Percentiles rank a stretch among this genome's conserved stretches.
Conservation (phyloP, 192 early-diverging fungal genomes). For the Pecoramyces ruminantium region DNA sequence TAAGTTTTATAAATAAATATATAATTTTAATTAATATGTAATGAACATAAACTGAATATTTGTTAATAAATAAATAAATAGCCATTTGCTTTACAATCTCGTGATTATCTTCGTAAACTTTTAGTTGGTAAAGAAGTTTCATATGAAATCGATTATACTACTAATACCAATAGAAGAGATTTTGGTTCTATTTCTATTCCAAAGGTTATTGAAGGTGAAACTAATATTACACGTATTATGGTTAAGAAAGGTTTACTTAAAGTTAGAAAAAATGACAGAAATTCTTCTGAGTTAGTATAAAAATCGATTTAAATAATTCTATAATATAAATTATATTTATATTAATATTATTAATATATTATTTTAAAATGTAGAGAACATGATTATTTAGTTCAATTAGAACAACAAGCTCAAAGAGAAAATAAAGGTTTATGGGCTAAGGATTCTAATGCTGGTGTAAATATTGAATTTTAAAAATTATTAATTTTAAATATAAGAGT, state of each 20-base stretch:
- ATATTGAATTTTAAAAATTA: neutral
- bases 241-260: constrained; percentile 75
- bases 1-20: too few relatives aligned
- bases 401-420: constrained; percentile 50
- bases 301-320: too few relatives aligned
- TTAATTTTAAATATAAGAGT: neutral
- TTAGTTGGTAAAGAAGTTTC: constrained; percentile 77
- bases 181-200: constrained; percentile 28
- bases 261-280: constrained; percentile 33
- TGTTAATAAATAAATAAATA: constrained; percentile 3
- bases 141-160: constrained; percentile 65
- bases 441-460: constrained; percentile 12
- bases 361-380: constrained; percentile 17
- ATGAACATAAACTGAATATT: too few relatives aligned
- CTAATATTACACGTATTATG: constrained; percentile 50
- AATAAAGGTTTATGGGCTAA: constrained; percentile 64
- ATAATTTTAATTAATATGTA: too few relatives aligned
- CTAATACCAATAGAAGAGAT: constrained; percentile 35
- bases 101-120: constrained; percentile 73
- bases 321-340: neutral
- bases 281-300: constrained; percentile 15
- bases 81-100: constrained; percentile 68
- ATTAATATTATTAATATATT: too few relatives aligned
- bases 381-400: constrained; percentile 27
- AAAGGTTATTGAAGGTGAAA: constrained; percentile 21